Percentiles rank a stretch among this genome's conserved stretches.
Evolutionary conservation across 306 rosid genomes (phyloP).

Genomic region (Begonia loranthoides): DNA sequence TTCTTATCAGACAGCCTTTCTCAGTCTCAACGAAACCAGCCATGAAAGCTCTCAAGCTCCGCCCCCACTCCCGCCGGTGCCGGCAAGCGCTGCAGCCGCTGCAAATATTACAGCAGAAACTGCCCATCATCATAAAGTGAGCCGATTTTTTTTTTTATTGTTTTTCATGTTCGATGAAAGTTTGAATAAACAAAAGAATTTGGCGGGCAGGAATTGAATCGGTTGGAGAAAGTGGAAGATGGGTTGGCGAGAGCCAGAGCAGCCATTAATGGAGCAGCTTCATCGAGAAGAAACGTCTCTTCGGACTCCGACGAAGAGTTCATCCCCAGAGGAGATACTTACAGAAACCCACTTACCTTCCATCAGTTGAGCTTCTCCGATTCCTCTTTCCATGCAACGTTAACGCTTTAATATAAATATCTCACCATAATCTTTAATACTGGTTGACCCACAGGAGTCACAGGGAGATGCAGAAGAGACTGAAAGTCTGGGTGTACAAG

Average conservation of each 20-base stretch:
- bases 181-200: too few relatives aligned
- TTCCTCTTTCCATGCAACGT: background rate
- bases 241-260: slow-evolving; percentile 41
- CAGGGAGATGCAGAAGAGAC: slow-evolving; percentile 38
- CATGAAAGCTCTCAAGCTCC: too few relatives aligned
- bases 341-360: slow-evolving; percentile 48
- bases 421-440: background rate
- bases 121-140: too few relatives aligned
- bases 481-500: slow-evolving; percentile 41
- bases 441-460: slow-evolving; percentile 25
- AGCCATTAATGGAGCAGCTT: slow-evolving; percentile 26
- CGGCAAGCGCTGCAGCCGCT: too few relatives aligned
- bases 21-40: too few relatives aligned
- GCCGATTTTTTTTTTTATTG: too few relatives aligned
- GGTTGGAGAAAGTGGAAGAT: slow-evolving; percentile 18
- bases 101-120: too few relatives aligned
- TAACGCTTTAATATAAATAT: too few relatives aligned
- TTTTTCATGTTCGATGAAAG: too few relatives aligned
- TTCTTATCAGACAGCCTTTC: too few relatives aligned
- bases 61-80: too few relatives aligned
- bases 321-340: slow-evolving; percentile 47
- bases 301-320: slow-evolving; percentile 24
- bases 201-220: too few relatives aligned
- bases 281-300: slow-evolving; percentile 18
- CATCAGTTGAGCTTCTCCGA: slow-evolving; percentile 39